Evolutionary conservation across 2,329 filamentous ascomycete species (phyloP), one percentile per base, ranked within the genome.

Genomic region (Cordyceps militaris): DNA sequence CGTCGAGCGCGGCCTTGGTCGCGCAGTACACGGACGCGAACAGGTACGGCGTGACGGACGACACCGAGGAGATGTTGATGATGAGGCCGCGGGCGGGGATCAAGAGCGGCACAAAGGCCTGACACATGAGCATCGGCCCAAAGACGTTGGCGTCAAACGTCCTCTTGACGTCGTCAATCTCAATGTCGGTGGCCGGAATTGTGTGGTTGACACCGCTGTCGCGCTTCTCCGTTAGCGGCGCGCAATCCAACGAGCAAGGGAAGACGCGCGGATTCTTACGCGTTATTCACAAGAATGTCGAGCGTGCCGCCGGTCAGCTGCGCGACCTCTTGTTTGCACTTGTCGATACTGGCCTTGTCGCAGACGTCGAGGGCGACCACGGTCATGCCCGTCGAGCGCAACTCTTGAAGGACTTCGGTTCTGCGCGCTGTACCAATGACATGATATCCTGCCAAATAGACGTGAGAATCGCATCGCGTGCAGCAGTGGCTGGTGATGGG

Each of bases 271-370:
- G 7, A 2, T 16, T 14, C 44, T 21, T 34, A 82, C 79, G 81
- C 81, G 60, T 84, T 84, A 68, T 84, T 84, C 46, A 84, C 74
- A 16, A 84, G 77, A 46, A 84, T 76, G 61, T 84, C 81, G 5
- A 84, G 75, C 51, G 70, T 77, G 11, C 80, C 80, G 4, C 73
- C 73, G 1, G 79, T 82, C 46, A 83, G 68, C 13, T 72, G 65
- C 11, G 70, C 64, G 10, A 83, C 77, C 51, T 77, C 71, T 3
- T 70, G 70, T 56, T 75, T 76, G 64, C 77, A 80, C 40, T 67
- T 66, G 13, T 70, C 72, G 65, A 84, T 79, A 61, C 79, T 83
- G 24, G 75, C 72, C 14, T 69, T 64, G 24, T 75, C 72, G 28
- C 79, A 82, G 21, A 84, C 81, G 56, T 84, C 81, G 7, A 84